phyloP scores from a whole-genome alignment of 345 rosid genomes.

The Camelina laxa region DNA sequence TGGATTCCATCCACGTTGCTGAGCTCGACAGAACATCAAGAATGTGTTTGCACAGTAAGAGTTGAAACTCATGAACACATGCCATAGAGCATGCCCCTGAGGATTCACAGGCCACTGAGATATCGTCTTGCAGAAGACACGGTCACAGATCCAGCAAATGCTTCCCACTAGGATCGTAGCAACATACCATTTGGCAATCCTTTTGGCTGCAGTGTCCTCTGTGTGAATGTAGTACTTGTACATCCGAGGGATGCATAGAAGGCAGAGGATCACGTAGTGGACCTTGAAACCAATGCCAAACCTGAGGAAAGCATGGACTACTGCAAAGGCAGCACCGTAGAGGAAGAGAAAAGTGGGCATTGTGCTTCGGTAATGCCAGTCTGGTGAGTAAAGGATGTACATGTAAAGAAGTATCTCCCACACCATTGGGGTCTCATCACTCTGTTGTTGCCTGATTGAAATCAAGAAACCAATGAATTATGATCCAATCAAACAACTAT shows the following conservation, averaged over 20 bases:
- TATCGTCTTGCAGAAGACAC: slow-evolving; percentile 60
- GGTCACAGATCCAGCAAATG: slow-evolving; percentile 77
- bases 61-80: slow-evolving; percentile 84
- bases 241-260: slow-evolving; percentile 88
- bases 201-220: slow-evolving; percentile 64
- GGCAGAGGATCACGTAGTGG: slow-evolving; percentile 76
- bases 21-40: slow-evolving; percentile 96
- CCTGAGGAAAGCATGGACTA: slow-evolving; percentile 64
- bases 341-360: slow-evolving; percentile 96
- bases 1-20: slow-evolving; percentile 81
- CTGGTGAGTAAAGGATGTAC: slow-evolving; percentile 95
- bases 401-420: slow-evolving; percentile 97
- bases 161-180: slow-evolving; percentile 64
- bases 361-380: slow-evolving; percentile 94
- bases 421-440: slow-evolving; percentile 99
- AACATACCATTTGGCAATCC: slow-evolving; percentile 71
- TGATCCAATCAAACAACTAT: neutral
- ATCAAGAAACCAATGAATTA: neutral
- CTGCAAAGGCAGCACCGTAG: slow-evolving; percentile 83
- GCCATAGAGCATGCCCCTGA: slow-evolving; percentile 96
- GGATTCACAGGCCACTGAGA: slow-evolving; percentile 76
- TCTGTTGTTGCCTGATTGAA: slow-evolving; percentile 80
- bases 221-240: slow-evolving; percentile 97
- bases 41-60: slow-evolving; percentile 89
- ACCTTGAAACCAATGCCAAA: slow-evolving; percentile 88